Evolutionary conservation across 2,329 filamentous ascomycete species (phyloP).

Genomic region (Didymella pomorum): DNA sequence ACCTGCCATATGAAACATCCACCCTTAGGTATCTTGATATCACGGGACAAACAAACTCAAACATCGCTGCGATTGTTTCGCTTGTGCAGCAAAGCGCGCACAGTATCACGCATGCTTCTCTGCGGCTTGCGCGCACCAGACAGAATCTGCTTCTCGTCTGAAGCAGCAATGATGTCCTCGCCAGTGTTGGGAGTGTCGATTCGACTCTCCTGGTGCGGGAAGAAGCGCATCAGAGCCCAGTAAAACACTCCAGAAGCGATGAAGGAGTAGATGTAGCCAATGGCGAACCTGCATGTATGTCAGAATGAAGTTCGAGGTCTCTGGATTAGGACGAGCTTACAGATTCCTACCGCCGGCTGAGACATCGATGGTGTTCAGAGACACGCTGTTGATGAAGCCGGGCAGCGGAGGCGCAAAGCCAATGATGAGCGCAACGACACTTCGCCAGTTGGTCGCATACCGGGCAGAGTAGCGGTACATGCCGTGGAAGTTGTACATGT

Average conservation of each 20-base stretch:
- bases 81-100: constrained; percentile 1
- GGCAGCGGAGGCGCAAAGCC: constrained; percentile 36
- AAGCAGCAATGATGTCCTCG: constrained; percentile 61
- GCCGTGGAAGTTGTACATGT: constrained; percentile 39
- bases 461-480: constrained; percentile 37
- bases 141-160: constrained; percentile 38
- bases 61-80: neutral
- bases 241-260: constrained; percentile 47
- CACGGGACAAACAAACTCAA: neutral
- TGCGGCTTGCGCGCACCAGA: constrained; percentile 19
- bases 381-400: constrained; percentile 35
- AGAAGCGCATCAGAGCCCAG: constrained; percentile 44
- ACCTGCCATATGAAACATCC: neutral
- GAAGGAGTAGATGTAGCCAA: constrained; percentile 51
- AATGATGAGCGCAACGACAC: constrained; percentile 35
- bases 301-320: neutral
- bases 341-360: constrained; percentile 34
- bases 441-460: constrained; percentile 36
- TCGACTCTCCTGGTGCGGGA: constrained; percentile 79
- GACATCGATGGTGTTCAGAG: constrained; percentile 26
- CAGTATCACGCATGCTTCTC: constrained; percentile 10
- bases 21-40: neutral
- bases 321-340: constrained; percentile 20
- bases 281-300: constrained; percentile 37
- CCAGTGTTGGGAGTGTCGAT: constrained; percentile 77